Evolutionary conservation across 257 asterid species (phyloP), one percentile per base, ranked within the genome.

Genomic region (Solanum gandarillasii): DNA sequence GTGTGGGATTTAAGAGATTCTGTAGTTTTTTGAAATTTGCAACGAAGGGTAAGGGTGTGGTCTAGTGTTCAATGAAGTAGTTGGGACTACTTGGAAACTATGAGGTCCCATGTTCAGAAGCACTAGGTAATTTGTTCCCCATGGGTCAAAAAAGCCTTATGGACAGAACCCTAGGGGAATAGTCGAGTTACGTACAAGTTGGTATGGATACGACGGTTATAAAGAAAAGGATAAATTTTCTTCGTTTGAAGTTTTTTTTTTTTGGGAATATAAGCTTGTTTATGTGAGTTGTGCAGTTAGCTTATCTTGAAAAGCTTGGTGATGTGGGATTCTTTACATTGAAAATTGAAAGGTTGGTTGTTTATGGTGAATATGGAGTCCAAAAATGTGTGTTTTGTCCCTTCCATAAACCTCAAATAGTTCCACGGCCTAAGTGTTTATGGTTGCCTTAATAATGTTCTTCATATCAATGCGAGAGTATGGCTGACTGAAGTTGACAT

Each of bases 1-100:
- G 94, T 89, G 91, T 96, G 89, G 91, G 92, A 91, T 95, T 74
- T 74, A 6, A 74, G 31, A 74, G 48, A 72, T 72, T 72, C 14
- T 72, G 14, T 23, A 16, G 12, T 16, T 32, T 72, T 72, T 72
- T 32, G 4, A 32, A 32, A 72, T 16, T 34, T 72, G 25, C 75
- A 6, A 4, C 11, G 18, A 27, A 68, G 38, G 75, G 75, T 13
- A 68, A 68, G 38, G 38, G 75, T 3, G 23, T 68, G 75, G 10
- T 32, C 21, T 68, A 29, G 75, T 68, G 38, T 13, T 68, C 10
- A 29, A 27, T 68, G 23, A 68, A 29, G 75, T 13, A 3, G 21
- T 68, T 68, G 38, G 21, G 75, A 60, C 68, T 60, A 21, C 68
- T 58, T 8, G 27, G 27, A 8, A 27, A 29, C 75, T 32, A 29